Conservation (phyloP, 2,329 filamentous ascomycete species). For the Talaromyces atroroseus region DNA sequence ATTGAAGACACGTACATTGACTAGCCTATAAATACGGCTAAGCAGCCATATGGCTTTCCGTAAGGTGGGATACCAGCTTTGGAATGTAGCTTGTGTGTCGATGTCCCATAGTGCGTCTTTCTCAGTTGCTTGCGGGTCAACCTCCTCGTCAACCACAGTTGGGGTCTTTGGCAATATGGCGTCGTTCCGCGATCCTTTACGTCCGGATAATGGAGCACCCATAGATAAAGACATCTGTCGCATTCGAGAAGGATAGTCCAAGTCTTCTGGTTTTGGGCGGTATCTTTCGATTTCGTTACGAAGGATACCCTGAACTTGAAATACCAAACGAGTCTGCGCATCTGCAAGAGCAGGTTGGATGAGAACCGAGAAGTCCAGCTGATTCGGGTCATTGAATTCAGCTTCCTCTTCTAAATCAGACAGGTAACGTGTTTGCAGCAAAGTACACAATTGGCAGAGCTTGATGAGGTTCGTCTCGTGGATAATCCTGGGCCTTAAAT, state of each 20-base stretch:
- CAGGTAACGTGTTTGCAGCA: slow-evolving; percentile 62
- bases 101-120: slow-evolving; percentile 48
- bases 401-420: slow-evolving; percentile 52
- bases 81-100: slow-evolving; percentile 52
- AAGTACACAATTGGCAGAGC: slow-evolving; percentile 61
- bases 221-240: slow-evolving; percentile 39
- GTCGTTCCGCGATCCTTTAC: slow-evolving; percentile 37
- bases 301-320: slow-evolving; percentile 58
- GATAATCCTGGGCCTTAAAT: slow-evolving; percentile 59
- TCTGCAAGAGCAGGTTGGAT: slow-evolving; percentile 63
- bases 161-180: slow-evolving; percentile 44
- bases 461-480: slow-evolving; percentile 62
- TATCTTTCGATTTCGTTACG: slow-evolving; percentile 62
- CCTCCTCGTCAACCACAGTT: slow-evolving; percentile 48
- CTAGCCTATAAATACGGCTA: slow-evolving; percentile 63
- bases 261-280: slow-evolving; percentile 59
- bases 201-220: slow-evolving; percentile 49
- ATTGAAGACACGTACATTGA: slow-evolving; percentile 48
- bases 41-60: slow-evolving; percentile 64
- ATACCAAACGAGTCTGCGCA: slow-evolving; percentile 61
- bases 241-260: slow-evolving; percentile 57
- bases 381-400: slow-evolving; percentile 45
- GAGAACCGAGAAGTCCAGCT: slow-evolving; percentile 57
- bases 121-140: slow-evolving; percentile 34
- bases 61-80: slow-evolving; percentile 62